Evolutionary conservation across 768 basidiomycete genomes (phyloP), one percentile per base, ranked within the genome.

Genomic region (Amanita pseudoporphyria): DNA sequence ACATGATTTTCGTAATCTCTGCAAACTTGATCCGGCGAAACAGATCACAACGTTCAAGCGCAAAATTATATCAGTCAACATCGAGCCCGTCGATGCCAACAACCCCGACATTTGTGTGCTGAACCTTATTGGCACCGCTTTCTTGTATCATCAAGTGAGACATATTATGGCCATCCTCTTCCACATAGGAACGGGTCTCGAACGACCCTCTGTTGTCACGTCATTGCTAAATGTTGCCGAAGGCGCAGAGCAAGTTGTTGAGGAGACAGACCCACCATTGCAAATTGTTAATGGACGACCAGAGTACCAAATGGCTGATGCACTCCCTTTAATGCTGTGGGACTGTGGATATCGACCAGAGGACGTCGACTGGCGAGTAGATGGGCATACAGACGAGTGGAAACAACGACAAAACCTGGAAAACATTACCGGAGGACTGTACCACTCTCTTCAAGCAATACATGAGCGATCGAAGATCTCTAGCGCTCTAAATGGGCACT

Each of bases 1-100:
- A 53, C 93, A 97, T 69, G 95, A 97, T 67, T 98, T 96, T 60
- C 81, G 94, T 13, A 98, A 98, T 60, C 73, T 97, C 30, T 96
- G 90, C 72, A 97, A 94, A 62, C 67, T 98, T 18, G 95, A 98
- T 61, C 78, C 90, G 0, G 74, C 81, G 30, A 97, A 97, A 64
- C 94, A 97, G 65, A 84, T 97, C 54, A 81, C 83, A 19, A 75
- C 77, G 51, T 95, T 93, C 66, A 70, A 62, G 19, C 74, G 95
- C 28, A 71, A 71, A 18, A 82, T 97, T 46, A 56, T 81, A 33
- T 71, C 69, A 14, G 91, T 89, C 0, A 74, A 78, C 24, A 79
- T 94, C 40, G 67, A 70, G 9, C 72, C 68, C 2, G 67, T 82
- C 13, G 63, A 63, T 0, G 61, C 52, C 19, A 54, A 58, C 28